Evolutionary conservation across 1,139 yeast species (phyloP).

Genomic region (Debaryomycetaceae sp.): DNA sequence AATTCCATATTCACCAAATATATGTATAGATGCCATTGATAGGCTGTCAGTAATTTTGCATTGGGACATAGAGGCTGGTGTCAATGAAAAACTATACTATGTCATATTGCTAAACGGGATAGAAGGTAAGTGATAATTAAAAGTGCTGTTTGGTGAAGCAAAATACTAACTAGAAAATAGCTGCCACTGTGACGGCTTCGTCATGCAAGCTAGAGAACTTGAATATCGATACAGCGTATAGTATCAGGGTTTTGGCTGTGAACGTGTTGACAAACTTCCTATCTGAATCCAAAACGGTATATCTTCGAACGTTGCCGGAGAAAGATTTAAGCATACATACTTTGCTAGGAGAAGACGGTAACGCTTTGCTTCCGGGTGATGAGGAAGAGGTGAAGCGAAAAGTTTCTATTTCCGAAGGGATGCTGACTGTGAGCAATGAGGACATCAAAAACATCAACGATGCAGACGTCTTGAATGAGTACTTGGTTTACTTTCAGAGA

Average conservation of each 20-base stretch:
- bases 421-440: conserved; percentile 11
- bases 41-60: conserved; percentile 32
- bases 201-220: conserved; percentile 35
- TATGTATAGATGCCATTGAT: conserved; percentile 38
- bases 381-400: not conserved
- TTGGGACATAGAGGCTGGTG: conserved; percentile 37
- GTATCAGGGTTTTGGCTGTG: conserved; percentile 38
- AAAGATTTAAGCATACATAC: not conserved
- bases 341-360: conserved; percentile 1
- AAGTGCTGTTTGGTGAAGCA: not conserved
- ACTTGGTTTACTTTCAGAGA: conserved; percentile 24
- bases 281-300: conserved; percentile 34
- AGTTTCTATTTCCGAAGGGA: not conserved
- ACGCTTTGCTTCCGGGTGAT: not conserved
- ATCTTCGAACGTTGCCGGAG: conserved; percentile 11
- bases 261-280: conserved; percentile 36
- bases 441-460: conserved; percentile 16
- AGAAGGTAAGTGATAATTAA: conserved; percentile 16
- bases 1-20: conserved; percentile 40
- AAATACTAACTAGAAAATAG: conserved; percentile 10
- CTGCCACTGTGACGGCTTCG: conserved; percentile 34
- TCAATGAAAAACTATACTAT: conserved; percentile 35
- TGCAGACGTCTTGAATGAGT: conserved; percentile 18
- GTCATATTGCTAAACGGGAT: conserved; percentile 33
- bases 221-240: conserved; percentile 26